Evolutionary conservation across 768 basidiomycete genomes (phyloP).

Genomic region (Russula foetens): DNA sequence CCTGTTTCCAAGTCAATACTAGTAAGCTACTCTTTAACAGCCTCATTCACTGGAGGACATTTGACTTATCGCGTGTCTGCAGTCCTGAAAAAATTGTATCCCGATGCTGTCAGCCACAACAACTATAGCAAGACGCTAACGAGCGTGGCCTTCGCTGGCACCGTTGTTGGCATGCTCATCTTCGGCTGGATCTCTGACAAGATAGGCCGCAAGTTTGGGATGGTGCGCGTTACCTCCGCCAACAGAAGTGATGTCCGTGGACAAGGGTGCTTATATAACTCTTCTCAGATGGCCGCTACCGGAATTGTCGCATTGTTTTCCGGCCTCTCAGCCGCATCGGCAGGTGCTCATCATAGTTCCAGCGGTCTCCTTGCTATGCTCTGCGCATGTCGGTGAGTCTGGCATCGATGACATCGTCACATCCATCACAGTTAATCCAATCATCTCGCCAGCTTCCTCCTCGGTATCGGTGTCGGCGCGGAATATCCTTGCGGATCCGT

Average conservation of each 20-base stretch:
- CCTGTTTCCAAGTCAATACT: conserved; percentile 50
- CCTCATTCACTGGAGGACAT: neutral
- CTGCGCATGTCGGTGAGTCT: conserved; percentile 58
- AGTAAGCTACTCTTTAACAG: conserved; percentile 32
- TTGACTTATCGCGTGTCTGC: conserved; percentile 7
- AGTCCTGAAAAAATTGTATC: conserved; percentile 69
- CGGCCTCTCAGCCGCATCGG: conserved; percentile 70
- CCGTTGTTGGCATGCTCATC: conserved; percentile 74
- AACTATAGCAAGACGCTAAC: conserved; percentile 58
- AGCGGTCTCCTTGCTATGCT: conserved; percentile 71
- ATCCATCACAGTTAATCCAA: neutral
- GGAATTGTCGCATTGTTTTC: conserved; percentile 83
- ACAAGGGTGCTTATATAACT: neutral
- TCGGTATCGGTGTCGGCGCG: conserved; percentile 84
- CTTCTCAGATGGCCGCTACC: conserved; percentile 63
- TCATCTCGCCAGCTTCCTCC: conserved; percentile 52
- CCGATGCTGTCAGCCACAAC: conserved; percentile 38
- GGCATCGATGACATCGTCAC: neutral
- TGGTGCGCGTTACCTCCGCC: conserved; percentile 45
- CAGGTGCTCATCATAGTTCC: conserved; percentile 67
- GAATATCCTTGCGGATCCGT: conserved; percentile 90
- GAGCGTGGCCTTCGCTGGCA: conserved; percentile 77
- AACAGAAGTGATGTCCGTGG: neutral
- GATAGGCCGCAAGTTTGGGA: conserved; percentile 66
- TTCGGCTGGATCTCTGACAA: conserved; percentile 86